Evolutionary conservation across 768 basidiomycete species (phyloP), one percentile per base, ranked within the genome.

Genomic region (Strobilomyces echinocephalus): DNA sequence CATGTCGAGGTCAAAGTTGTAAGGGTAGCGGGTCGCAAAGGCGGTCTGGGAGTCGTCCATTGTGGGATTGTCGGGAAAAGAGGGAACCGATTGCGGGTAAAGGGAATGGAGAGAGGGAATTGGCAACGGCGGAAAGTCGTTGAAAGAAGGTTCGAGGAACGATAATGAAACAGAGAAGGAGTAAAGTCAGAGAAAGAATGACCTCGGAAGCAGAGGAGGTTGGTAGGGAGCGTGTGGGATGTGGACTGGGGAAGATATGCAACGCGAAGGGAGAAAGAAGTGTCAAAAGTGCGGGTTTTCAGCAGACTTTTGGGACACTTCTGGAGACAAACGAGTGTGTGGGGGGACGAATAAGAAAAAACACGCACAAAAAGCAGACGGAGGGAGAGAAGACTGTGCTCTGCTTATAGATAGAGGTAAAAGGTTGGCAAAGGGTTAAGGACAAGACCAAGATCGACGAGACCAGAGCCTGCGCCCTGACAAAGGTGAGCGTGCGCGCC

Each of bases 1-100:
- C 88, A 91, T 91, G 73, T 91, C 88, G 80, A 91, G 76, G 67
- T 91, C 88, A 74, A 91, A 87, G 54, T 72, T 74, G 79, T 87
- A 90, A 57, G 80, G 78, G 69, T 90, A 89, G 64, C 84, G 85
- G 45, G 74, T 71, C 57, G 82, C 80, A 69, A 87, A 88, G 46
- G 78, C 78, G 69, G 85, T 75, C 72, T 88, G 85, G 50, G 80
- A 64, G 78, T 89, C 86, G 76, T 87, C 86, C 88, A 88, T 85
- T 60, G 72, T 56, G 60, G 68, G 55, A 18, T 49, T 60, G 60
- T 44, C 56, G 57, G 60, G 54, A 49, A 65, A 63, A 59, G 42
- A 45, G 45, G 43, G 59, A 60, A 59, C 59, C 62, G 59, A 55
- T 62, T 57, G 56, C 54, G 48, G 24, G 49, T 20, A 68, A 66